Evolutionary conservation across 495 filamentous ascomycete genomes (phyloP).

Genomic region (Penicillium turbatum): DNA sequence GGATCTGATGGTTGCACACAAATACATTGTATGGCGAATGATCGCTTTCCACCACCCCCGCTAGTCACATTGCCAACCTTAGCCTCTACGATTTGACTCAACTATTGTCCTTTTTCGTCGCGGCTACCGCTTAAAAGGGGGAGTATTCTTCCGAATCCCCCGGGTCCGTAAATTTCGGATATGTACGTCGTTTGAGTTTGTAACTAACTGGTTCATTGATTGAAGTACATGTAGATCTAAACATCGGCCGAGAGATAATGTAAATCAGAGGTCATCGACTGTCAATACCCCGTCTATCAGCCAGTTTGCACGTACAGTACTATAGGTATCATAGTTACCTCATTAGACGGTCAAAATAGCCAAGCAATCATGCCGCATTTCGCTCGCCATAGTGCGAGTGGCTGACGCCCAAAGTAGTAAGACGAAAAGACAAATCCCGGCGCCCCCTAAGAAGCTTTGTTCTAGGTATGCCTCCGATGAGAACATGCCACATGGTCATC

Average conservation of each 20-base stretch:
- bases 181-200: too few species aligned
- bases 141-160: too few species aligned
- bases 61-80: not conserved
- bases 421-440: not conserved
- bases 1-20: slow-evolving; percentile 4
- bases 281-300: not conserved
- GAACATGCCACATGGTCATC: not conserved
- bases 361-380: not conserved
- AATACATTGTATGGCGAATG: slow-evolving; percentile 7
- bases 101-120: not conserved
- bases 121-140: not conserved
- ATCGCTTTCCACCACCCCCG: not conserved
- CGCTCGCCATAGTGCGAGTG: not conserved
- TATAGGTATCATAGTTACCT: not conserved
- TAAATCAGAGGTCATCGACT: too few species aligned
- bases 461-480: not conserved
- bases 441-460: too few species aligned
- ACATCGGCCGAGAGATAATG: too few species aligned
- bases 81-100: not conserved
- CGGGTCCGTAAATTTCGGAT: too few species aligned
- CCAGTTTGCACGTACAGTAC: not conserved
- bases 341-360: not conserved
- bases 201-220: too few species aligned
- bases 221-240: too few species aligned
- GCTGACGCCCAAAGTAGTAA: not conserved